Evolutionary conservation across 345 rosid species (phyloP), one percentile per base, ranked within the genome.

Genomic region (Eucalyptus erythrocorys): DNA sequence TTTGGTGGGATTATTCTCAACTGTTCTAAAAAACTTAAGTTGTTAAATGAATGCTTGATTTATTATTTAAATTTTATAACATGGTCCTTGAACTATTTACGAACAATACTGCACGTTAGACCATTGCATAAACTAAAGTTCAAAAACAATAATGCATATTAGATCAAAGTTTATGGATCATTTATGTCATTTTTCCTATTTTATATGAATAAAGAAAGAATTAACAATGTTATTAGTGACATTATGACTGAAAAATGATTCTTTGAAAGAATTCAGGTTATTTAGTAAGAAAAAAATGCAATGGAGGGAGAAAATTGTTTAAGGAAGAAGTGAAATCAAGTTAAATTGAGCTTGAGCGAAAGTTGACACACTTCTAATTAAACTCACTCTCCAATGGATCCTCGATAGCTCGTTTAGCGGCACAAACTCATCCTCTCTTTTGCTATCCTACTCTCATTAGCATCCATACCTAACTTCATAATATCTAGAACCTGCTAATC

Each of bases 121-220:
- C 6, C 7, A 19, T 71, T 19, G 0, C 3, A 19, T 5, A 71
- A 71, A 71, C 16, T 14, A n/a, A 64, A 68, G 1, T 34, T 17
- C 1, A 34, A 0, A 0, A 1, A 10, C 0, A 24, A 21, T 10
- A 37, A 0, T 71, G 0, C 0, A 19, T 6, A 6, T 71, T 10
- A 0, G 0, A 71, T 10, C 0, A 71, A 37, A 71, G 0, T 71
- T 37, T 1, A 5, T 0, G 0, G 0, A 34, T 0, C 0, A 71
- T 19, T 19, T 37, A 0, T 71, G 12, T 37, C 0, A 71, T 19
- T 5, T 37, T 37, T 55, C 3, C 0, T 19, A 51, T 51, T 51
- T 51, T 51, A 51, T 0, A 51, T 51, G 0, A 51, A 51, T 51
- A 48, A 71, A 10, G 13, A 37, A 71, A 71, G 8, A 71, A 19